Base-by-base conservation (phyloP, 2,329 filamentous ascomycete species). In the Hymenoscyphus albidus region DNA sequence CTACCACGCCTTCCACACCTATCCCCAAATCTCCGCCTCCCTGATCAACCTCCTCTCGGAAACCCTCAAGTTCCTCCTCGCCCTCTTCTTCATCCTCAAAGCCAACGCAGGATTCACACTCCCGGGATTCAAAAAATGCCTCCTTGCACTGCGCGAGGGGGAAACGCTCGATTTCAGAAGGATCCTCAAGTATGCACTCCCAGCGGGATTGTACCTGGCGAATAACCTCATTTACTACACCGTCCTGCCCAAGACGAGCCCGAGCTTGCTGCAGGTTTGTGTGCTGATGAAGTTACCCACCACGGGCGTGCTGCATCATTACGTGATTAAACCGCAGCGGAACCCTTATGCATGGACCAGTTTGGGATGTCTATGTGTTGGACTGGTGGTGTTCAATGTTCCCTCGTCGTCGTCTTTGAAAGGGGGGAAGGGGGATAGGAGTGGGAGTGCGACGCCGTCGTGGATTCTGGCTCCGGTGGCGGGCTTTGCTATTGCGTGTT, bases 171-270 rank as follows among this genome's bases (percentile, higher is more conserved):
- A 66, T 6, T 61, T 62, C 12, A 65, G 42, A 22, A 61, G 39
- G 16, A 64, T 67, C n/a, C 5, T 69, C 4, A 66, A 51, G 62
- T 71, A 67, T 58, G 68, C 69, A 3, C 16, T 70, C 40, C 70
- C 69, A 14, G 70, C 70, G 1, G 69, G 64, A 0, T 61, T 71
- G 4, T 70, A 70, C 57, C 63, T 71, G 9, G 56, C 59, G 0
- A 70, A 71, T 44, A 71, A 70, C 42, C 42, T 71, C 2, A 71
- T 71, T 16, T 70, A 70, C 48, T 71, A 66, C n/a, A 70, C 66
- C 1, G 65, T 70, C 1, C 59, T 71, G 0, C 70, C 69, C 1
- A 59, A 63, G 32, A 70, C 70, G 3, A 62, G 64, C 14, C 69
- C 70, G 1, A 69, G 65, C 63, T 38, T 71, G 2, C 62, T 71